A percentile compares a stretch with the other conserved stretches of the same genome.
These are phyloP conservation scores for Bigelowiella natans DNA, from an alignment of 78 protist species.

Conservation along the genomic window DNA sequence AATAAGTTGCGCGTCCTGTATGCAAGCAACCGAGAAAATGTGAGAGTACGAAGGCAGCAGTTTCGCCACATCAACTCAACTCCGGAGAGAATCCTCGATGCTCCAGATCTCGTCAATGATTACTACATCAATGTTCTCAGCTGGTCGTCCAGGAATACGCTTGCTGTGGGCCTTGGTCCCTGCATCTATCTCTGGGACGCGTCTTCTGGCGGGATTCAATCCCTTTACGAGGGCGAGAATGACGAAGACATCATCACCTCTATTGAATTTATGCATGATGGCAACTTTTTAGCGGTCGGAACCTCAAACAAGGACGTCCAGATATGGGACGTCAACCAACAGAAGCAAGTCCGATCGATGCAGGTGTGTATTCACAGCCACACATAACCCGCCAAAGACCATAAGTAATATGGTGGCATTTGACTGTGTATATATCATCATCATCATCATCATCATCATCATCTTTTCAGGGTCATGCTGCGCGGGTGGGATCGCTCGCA, in stretches of 20 bases:
- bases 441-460: not conserved
- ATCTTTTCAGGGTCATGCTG: slow-evolving; percentile 69
- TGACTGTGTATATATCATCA: not conserved
- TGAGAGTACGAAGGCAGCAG: not conserved
- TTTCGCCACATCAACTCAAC: slow-evolving; percentile 56
- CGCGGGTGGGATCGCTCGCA: slow-evolving; percentile 86
- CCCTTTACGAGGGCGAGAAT: slow-evolving; percentile 39
- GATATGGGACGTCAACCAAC: slow-evolving; percentile 74
- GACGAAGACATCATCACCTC: slow-evolving; percentile 61
- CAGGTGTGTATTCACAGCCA: too few relatives aligned
- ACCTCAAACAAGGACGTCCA: slow-evolving; percentile 69
- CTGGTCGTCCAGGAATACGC: slow-evolving; percentile 72
- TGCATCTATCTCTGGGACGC: slow-evolving; percentile 97
- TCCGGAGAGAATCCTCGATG: slow-evolving; percentile 72
- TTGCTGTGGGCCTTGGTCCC: slow-evolving; percentile 90
- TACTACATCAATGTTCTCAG: slow-evolving; percentile 95
- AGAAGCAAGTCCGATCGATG: slow-evolving; percentile 62
- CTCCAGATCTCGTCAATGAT: slow-evolving; percentile 91
- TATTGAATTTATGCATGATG: slow-evolving; percentile 65
- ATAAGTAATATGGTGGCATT: too few relatives aligned
- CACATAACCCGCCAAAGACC: too few relatives aligned
- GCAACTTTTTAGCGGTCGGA: slow-evolving; percentile 86
- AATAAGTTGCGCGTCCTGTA: slow-evolving; percentile 47
- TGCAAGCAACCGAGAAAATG: slow-evolving; percentile 26
- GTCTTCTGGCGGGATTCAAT: slow-evolving; percentile 55